Evolutionary conservation across 441 rosid species (phyloP).

Genomic region (Populus hybrid): DNA sequence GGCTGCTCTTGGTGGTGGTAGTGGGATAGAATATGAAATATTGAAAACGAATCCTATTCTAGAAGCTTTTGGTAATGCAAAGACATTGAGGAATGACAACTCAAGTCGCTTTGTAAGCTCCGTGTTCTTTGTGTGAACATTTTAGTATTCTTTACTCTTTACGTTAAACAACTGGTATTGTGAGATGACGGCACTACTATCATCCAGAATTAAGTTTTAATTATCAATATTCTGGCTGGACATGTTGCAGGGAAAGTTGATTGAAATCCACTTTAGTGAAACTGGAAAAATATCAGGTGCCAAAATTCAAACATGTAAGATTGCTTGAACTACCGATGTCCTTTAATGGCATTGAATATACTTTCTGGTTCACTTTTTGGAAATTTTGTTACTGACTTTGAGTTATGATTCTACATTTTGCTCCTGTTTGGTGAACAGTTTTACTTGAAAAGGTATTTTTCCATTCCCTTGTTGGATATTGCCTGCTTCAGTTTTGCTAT

Average conservation of each 20-base stretch:
- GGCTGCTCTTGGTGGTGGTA: too few species aligned
- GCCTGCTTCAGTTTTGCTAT: conserved; percentile 13
- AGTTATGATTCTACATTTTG: conserved; percentile 29
- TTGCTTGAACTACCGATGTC: conserved; percentile 16
- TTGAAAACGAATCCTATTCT: conserved; percentile 93
- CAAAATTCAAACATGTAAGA: conserved; percentile 96
- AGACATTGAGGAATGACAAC: conserved; percentile 92
- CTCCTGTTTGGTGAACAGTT: conserved; percentile 52
- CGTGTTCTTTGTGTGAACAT: conserved; percentile 23
- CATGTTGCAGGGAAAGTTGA: conserved; percentile 81
- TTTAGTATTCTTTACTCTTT: conserved; percentile 2
- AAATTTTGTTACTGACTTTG: conserved; percentile 32
- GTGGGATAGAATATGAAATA: conserved; percentile 96
- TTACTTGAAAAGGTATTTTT: conserved; percentile 90
- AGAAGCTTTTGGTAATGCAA: conserved; percentile 99
- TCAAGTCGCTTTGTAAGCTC: conserved; percentile 97
- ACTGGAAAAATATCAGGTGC: conserved; percentile 98
- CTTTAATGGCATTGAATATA: conserved; percentile 8
- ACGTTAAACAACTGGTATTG: neutral
- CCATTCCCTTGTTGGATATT: conserved; percentile 17
- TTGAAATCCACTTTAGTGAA: conserved; percentile 95
- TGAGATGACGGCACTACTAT: neutral
- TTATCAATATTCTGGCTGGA: conserved; percentile 29
- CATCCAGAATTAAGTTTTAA: neutral
- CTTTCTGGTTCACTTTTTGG: conserved; percentile 14